Base-by-base conservation (phyloP, 805 yeast species). In the Metschnikowia drakensbergensis region DNA sequence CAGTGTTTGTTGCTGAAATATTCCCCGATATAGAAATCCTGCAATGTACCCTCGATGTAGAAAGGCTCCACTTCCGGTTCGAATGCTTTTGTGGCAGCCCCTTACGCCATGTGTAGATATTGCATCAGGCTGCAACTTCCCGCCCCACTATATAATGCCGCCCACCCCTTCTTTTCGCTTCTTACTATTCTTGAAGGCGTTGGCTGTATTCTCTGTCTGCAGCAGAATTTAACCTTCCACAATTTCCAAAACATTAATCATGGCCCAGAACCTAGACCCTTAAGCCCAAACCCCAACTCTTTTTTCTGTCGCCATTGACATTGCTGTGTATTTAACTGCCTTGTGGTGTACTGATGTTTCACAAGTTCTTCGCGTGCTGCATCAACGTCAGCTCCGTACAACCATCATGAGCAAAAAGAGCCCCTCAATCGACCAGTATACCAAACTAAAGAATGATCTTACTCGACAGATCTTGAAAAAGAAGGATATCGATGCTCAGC, bases 371-470 rank as follows among this genome's bases (percentile, higher is more conserved):
- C 37, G 45, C 45, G 45, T 34, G 37, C 30, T 11, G 11, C 32
- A 26, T 27, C 17, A 25, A 28, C 49, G 29, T 7, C 45, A 39
- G 26, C n/a, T 3, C 25, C 22, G 6, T 13, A 23, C 22, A 4
- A 17, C 27, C 31, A 17, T 17, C 40, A 55, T 56, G 59, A 56
- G 55, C 49, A 56, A 56, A 29, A 54, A 52, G 26, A 28, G 23
- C 17, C 62, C 69, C 1, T 53, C 60, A 29, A 45, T 63, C 25
- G 73, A 71, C 47, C 83, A 83, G 53, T 91, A 91, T 67, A 85
- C 82, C 46, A 74, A 75, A 57, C 69, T 87, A 57, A 83, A 84
- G 61, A 76, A 80, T 58, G 80, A 83, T 58, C 79, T 91, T 11
- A 81, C 82, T 39, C 81, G 80, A 45, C 78, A 83, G 46, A 72